A percentile compares a stretch with the other conserved stretches of the same genome.
Conservation (phyloP, 345 rosid species). For the Eucalyptus cloeziana region DNA sequence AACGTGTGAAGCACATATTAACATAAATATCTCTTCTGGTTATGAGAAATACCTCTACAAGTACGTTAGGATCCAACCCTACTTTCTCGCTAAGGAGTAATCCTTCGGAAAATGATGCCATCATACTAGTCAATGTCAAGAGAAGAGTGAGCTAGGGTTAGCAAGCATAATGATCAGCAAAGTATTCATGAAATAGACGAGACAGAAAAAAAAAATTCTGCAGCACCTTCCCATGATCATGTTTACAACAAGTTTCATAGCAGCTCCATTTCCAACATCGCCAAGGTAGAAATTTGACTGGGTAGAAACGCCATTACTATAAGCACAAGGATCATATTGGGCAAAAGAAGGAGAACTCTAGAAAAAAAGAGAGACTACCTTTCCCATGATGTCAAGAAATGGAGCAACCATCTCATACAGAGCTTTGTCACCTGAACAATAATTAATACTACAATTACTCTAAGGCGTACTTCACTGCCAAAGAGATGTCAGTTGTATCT, state of each 20-base stretch:
- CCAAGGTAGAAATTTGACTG: conserved; percentile 96
- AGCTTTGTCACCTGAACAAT: conserved; percentile 67
- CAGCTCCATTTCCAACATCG: conserved; percentile 90
- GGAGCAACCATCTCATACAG: conserved; percentile 56
- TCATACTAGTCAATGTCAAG: conserved; percentile 47
- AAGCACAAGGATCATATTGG: neutral
- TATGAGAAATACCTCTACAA: conserved; percentile 49
- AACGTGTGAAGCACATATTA: neutral
- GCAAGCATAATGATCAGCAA: neutral
- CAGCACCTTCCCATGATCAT: conserved; percentile 96
- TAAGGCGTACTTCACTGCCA: neutral
- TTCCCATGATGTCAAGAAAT: conserved; percentile 77
- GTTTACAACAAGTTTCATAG: conserved; percentile 95
- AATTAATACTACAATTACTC: neutral
- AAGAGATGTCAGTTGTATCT: neutral
- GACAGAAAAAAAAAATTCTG: neutral
- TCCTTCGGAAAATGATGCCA: conserved; percentile 92
- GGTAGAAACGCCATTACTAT: neutral
- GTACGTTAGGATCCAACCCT: conserved; percentile 70
- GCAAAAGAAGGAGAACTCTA: neutral
- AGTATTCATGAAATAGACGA: neutral
- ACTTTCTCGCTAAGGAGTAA: conserved; percentile 76
- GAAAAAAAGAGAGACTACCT: conserved; percentile 25
- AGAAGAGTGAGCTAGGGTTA: neutral
- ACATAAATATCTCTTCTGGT: neutral